Evolutionary conservation across 164 flowering plant species (phyloP), one percentile per base, ranked within the genome.

Genomic region (Tinospora cordifolia): DNA sequence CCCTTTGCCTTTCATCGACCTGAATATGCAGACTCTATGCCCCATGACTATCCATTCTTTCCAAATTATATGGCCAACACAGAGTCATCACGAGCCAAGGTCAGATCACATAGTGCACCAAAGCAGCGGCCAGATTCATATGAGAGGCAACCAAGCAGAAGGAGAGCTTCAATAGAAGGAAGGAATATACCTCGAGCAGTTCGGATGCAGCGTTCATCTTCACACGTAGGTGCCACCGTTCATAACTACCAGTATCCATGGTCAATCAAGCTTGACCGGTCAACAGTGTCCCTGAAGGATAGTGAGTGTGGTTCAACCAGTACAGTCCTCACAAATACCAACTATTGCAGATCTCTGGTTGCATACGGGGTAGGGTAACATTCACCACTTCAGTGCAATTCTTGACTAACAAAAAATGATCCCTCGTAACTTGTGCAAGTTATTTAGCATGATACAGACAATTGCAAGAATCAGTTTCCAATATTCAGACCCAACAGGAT

Each of bases 41-140:
- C 85, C 39, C 79, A 85, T 59, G 92, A 93, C 34, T 81, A 84
- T 72, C 78, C 88, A 8, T 81, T 85, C 68, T 87, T 70, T 74
- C 99, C 99, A n/a, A 86, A 80, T 71, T 94, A 94, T 78, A 94
- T 94, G 99, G 96, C 98, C 15, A 90, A 94, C 70, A 94, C 99
- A 1, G 79, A 92, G 73, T 94, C 99, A 7, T 94, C 93, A 1
- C 81, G 76, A 69, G 99, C 99, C 15, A 94, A 92, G 76, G 90
- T 71, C 0, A 73, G 99, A 27, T 94, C 99, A 47, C 99, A 89
- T 51, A 94, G 99, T 69, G 96, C 99, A 10, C 99, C 99, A 13
- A 94, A 87, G 78, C 88, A 86, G 74, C 77, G 98, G 67, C 84
- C 81, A 5, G 96, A 90, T 57, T 66, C 86, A n/a, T 83, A 46